Evolutionary conservation across 805 yeast genomes (phyloP), one percentile per base, ranked within the genome.

Genomic region (Myxozyma vanderwaltii): DNA sequence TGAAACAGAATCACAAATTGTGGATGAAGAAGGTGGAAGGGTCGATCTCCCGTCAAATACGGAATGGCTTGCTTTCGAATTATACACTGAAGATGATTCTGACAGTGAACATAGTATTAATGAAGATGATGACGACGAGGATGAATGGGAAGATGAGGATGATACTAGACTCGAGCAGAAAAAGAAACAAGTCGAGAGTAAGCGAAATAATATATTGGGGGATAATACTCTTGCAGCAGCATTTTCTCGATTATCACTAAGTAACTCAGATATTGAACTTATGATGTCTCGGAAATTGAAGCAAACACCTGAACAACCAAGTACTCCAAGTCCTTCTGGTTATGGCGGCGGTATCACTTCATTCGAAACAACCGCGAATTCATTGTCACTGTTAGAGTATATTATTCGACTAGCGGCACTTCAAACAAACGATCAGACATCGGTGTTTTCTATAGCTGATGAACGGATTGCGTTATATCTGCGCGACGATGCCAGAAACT

Each of bases 381-480:
- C 64, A 17, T 44, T 86, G 19, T 81, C 89, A 0, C 70, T 86
- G 19, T 71, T 87, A 1, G 91, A 88, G 69, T 87, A 86, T 65
- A 59, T 87, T 4, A 67, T 86, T 0, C 73, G 92, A 41, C 74
- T 88, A 15, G 71, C 81, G 13, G 82, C 85, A 0, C 72, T 87
- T 15, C 91, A 88, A 68, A 75, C 80, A 12, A 81, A 76, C 59
- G 91, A 86, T 65, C 83, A 82, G 61, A 73, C 70, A 26, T 76
- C 85, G 1, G 71, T 86, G 2, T 68, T 82, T 7, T 74, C 81
- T 6, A 80, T 84, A 8, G 79, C 80, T n/a, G 94, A 88, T 68
- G 92, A 88, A 69, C 77, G 86, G 35, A 72, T 88, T 10, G 72
- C 84, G 2, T 67, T 85, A 1, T 88, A 85, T 63, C 72, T 88